These are phyloP conservation scores for Triticum timopheevii DNA, from an alignment of 176 grass and related monocot genomes.

Conservation along the genomic window DNA sequence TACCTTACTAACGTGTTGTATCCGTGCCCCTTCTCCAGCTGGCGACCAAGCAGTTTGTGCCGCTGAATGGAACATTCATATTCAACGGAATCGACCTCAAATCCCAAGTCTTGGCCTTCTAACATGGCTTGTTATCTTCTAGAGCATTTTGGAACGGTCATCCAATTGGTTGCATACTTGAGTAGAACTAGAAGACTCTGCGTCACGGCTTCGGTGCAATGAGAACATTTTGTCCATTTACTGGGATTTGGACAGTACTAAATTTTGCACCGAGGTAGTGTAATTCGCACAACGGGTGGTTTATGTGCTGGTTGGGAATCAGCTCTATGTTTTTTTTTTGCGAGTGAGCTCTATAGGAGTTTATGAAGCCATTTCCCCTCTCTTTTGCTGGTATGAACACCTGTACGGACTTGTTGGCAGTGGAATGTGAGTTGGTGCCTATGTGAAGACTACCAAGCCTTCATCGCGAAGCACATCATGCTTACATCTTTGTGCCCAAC, in stretches of 20 bases:
- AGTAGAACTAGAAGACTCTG: conserved; percentile 9
- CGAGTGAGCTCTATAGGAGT: neutral
- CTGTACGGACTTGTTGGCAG: neutral
- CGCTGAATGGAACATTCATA: conserved; percentile 71
- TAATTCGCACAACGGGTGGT: conserved; percentile 3
- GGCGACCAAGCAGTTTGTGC: conserved; percentile 88
- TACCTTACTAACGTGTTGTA: neutral
- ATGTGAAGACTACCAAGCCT: neutral
- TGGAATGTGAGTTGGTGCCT: neutral
- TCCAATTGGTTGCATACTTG: neutral
- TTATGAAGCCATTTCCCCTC: neutral
- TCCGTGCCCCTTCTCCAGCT: conserved; percentile 46
- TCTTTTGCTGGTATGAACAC: neutral
- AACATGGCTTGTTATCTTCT: conserved; percentile 9
- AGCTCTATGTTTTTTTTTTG: neutral
- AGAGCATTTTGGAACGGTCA: neutral
- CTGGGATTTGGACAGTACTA: neutral
- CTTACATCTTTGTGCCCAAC: neutral
- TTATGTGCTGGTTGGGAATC: neutral
- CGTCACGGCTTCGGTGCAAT: neutral
- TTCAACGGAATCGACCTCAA: conserved; percentile 96
- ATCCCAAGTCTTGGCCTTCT: conserved; percentile 75
- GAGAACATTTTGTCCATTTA: neutral
- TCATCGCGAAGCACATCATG: neutral
- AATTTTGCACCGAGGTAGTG: neutral